Evolutionary conservation across 106 monocot genomes (phyloP).

Genomic region (Amphibolis antarctica): DNA sequence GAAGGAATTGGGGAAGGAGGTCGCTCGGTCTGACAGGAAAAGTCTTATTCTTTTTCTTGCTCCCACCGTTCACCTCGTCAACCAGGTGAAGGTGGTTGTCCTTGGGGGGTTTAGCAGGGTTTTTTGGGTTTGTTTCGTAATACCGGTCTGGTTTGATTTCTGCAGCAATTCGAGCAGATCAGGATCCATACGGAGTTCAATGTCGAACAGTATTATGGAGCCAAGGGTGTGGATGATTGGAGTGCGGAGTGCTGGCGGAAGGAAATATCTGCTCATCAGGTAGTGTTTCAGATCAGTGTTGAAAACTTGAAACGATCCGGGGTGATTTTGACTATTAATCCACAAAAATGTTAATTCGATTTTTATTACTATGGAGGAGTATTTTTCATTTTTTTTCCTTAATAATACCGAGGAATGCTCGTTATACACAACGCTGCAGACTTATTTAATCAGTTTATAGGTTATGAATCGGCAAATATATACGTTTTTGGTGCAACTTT

Average conservation of each 20-base stretch:
- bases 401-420: too few species aligned
- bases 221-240: conserved; percentile 70
- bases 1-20: conserved; percentile 28
- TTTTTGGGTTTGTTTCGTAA: neutral
- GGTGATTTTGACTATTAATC: too few species aligned
- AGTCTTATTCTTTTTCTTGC: conserved; percentile 64
- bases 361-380: too few species aligned
- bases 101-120: neutral
- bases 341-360: too few species aligned
- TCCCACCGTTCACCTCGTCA: conserved; percentile 77
- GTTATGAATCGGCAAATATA: too few species aligned
- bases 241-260: conserved; percentile 48
- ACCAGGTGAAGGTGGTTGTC: conserved; percentile 35
- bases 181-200: conserved; percentile 36
- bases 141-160: neutral
- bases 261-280: conserved; percentile 36
- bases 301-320: too few species aligned
- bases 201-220: conserved; percentile 42
- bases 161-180: conserved; percentile 73
- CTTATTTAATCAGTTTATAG: too few species aligned
- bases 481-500: too few species aligned
- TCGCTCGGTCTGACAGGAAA: conserved; percentile 4
- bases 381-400: too few species aligned
- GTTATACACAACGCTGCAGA: too few species aligned
- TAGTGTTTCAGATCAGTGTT: conserved; percentile 2